Percentiles rank a stretch among this genome's conserved stretches.
Evolutionary conservation across 1,284 basidiomycete species (phyloP).

Genomic region (Violaceomyces palustris): DNA sequence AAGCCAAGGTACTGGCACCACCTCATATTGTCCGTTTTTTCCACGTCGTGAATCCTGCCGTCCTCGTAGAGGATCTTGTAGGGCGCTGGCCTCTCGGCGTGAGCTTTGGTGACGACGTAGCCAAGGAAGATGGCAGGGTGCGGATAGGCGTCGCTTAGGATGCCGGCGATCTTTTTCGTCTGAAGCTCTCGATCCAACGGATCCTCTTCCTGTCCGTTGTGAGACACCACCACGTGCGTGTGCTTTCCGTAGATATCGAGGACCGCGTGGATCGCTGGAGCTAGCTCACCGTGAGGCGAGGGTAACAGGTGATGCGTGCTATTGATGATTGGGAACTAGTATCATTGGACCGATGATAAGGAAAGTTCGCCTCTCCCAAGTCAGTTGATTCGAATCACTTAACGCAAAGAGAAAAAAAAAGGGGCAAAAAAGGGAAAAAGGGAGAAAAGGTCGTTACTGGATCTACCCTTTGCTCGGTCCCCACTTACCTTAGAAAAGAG

Average conservation of each 20-base stretch:
- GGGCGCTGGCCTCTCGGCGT: constrained; percentile 68
- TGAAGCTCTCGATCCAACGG: constrained; percentile 82
- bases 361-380: too few relatives aligned
- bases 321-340: constrained; percentile 87
- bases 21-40: constrained; percentile 52
- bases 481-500: constrained; percentile 43
- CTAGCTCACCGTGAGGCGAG: constrained; percentile 74
- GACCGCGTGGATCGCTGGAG: constrained; percentile 70
- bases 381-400: too few relatives aligned
- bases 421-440: not conserved
- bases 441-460: too few relatives aligned
- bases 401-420: not conserved
- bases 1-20: constrained; percentile 51
- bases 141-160: constrained; percentile 70
- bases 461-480: too few relatives aligned
- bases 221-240: constrained; percentile 76
- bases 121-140: constrained; percentile 74
- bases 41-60: constrained; percentile 54
- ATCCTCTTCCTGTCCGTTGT: constrained; percentile 91
- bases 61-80: constrained; percentile 67
- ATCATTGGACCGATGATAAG: constrained; percentile 55
- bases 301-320: constrained; percentile 84
- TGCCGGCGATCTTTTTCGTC: constrained; percentile 71
- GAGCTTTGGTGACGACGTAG: constrained; percentile 69
- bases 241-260: constrained; percentile 76